A percentile compares a stretch with the other conserved stretches of the same genome.
These are phyloP conservation scores for Globisporangium irregulare DNA, from an alignment of 352 stramenopile species.

Conservation along the genomic window DNA sequence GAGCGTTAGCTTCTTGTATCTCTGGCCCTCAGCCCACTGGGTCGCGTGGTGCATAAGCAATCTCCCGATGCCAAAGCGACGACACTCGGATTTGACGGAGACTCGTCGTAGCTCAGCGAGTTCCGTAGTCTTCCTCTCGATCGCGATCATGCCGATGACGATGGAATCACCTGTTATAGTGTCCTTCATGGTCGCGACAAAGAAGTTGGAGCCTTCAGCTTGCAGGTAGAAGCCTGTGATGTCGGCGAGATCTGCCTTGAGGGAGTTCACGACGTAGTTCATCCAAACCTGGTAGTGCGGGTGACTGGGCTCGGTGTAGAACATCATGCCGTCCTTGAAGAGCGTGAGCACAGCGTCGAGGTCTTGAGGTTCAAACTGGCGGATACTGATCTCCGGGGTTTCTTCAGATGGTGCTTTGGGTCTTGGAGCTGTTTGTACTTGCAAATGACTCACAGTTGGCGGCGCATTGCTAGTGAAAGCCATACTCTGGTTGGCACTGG, in stretches of 20 bases:
- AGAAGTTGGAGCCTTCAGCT: slow-evolving; percentile 25
- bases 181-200: slow-evolving; percentile 19
- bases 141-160: slow-evolving; percentile 12
- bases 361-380: slow-evolving; percentile 13
- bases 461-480: background rate
- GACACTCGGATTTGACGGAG: slow-evolving; percentile 14
- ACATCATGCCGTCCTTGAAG: slow-evolving; percentile 19
- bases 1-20: slow-evolving; percentile 6
- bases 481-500: background rate
- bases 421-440: background rate
- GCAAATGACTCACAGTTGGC: background rate
- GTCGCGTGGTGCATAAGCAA: slow-evolving; percentile 10
- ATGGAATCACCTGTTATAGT: background rate
- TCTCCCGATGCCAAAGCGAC: slow-evolving; percentile 6
- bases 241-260: slow-evolving; percentile 16
- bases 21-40: slow-evolving; percentile 4
- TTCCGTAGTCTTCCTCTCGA: slow-evolving; percentile 4
- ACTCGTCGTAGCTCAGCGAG: slow-evolving; percentile 10
- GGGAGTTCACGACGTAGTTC: slow-evolving; percentile 9
- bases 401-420: background rate
- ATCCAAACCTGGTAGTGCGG: slow-evolving; percentile 7
- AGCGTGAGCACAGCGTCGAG: slow-evolving; percentile 8
- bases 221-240: slow-evolving; percentile 9
- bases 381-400: slow-evolving; percentile 14
- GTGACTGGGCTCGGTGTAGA: slow-evolving; percentile 11